Conservation (phyloP, 768 basidiomycete species). For the Lepiota subincarnata region DNA sequence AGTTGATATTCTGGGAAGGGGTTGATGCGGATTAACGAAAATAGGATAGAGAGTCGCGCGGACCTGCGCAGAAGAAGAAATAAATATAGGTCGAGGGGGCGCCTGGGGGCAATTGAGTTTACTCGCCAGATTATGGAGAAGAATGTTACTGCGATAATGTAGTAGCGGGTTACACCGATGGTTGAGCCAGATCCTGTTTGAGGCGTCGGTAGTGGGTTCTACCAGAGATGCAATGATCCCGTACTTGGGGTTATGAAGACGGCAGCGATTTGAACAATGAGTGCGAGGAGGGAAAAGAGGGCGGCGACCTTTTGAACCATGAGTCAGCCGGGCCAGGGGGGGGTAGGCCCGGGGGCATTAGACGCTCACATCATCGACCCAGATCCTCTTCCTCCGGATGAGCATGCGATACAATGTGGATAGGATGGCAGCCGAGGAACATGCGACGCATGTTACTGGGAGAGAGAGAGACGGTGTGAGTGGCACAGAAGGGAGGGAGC, state of each 20-base stretch:
- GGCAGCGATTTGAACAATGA: constrained; percentile 24
- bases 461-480: neutral
- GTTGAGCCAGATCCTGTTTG: constrained; percentile 2
- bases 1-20: constrained; percentile 18
- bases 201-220: neutral
- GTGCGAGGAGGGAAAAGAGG: constrained; percentile 22
- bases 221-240: neutral
- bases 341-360: neutral
- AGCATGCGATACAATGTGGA: constrained; percentile 28
- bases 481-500: neutral
- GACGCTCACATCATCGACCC: constrained; percentile 33
- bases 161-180: constrained; percentile 26
- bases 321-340: neutral
- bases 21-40: constrained; percentile 51
- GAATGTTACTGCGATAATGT: constrained; percentile 32
- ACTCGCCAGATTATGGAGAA: constrained; percentile 37
- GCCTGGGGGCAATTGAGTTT: neutral
- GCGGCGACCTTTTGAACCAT: constrained; percentile 23
- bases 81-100: neutral
- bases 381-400: constrained; percentile 26
- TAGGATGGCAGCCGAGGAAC: constrained; percentile 27
- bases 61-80: constrained; percentile 26
- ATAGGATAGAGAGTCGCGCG: constrained; percentile 48
- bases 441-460: constrained; percentile 29
- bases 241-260: constrained; percentile 26